Conservation (phyloP, 2,329 filamentous ascomycete genomes). For the Alternaria rosae region DNA sequence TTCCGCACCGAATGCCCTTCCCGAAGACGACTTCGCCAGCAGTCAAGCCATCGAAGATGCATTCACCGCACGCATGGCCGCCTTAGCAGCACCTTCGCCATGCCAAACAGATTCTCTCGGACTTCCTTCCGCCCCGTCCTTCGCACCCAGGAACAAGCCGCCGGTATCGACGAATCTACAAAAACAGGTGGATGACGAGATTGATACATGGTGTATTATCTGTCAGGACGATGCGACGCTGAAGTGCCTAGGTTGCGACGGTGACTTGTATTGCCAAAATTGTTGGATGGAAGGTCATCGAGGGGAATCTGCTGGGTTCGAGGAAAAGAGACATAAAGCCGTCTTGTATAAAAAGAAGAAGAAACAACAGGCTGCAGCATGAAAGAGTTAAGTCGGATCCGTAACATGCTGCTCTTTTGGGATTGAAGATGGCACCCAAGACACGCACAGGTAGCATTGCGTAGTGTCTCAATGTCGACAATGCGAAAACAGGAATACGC, state of each 20-base stretch:
- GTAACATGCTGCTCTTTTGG: background rate
- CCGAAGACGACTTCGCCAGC: slow-evolving; percentile 35
- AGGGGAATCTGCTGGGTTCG: slow-evolving; percentile 71
- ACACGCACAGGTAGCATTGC: background rate
- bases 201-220: slow-evolving; percentile 80
- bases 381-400: background rate
- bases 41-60: slow-evolving; percentile 52
- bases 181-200: slow-evolving; percentile 71
- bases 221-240: slow-evolving; percentile 81
- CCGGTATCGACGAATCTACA: slow-evolving; percentile 45
- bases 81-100: slow-evolving; percentile 52
- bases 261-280: slow-evolving; percentile 74
- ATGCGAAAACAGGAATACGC: background rate
- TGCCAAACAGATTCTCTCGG: slow-evolving; percentile 37
- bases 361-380: slow-evolving; percentile 26
- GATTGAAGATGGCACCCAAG: background rate
- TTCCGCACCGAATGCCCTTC: slow-evolving; percentile 51
- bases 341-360: slow-evolving; percentile 60
- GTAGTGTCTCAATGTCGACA: background rate
- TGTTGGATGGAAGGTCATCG: slow-evolving; percentile 86
- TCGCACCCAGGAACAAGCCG: slow-evolving; percentile 50
- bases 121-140: slow-evolving; percentile 58
- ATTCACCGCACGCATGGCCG: slow-evolving; percentile 55
- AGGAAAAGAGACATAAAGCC: slow-evolving; percentile 74
- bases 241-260: slow-evolving; percentile 74